Base-by-base conservation (phyloP, 208 protist genomes). In the Tetramitus jugosus region DNA sequence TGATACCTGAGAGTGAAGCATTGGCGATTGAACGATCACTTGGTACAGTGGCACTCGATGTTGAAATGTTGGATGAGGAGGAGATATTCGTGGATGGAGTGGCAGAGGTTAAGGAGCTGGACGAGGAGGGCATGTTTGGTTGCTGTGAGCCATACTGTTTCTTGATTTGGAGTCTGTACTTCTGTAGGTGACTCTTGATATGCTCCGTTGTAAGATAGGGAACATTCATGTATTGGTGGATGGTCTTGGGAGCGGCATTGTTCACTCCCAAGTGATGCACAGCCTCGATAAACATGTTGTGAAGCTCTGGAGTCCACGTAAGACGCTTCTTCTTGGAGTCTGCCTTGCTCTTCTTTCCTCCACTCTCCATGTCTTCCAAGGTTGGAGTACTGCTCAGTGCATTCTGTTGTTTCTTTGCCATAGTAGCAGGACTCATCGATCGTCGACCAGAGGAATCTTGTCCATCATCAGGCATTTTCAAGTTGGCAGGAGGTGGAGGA, bases 131-230 rank as follows among this genome's bases (percentile, higher is more conserved):
- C 20, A 26, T 56, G 49, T 56, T 26, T 56, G 10, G 14, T 20
- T 56, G 10, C 14, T 56, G 49, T 56, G 10, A 10, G 49, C 14
- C 62, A 45, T 69, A 13, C 26, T 8, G 10, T 43, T 69, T 69
- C 33, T 69, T 69, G 8, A 69, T 69, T 39, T 43, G 31, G 8
- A 69, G 14, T 40, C 62, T 37, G n/a, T 69, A 69, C n/a, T 69
- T 69, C 26, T 69, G 62, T 17, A 69, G n/a, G 62, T 69, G 62
- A 43, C 62, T 69, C n/a, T 69, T 69, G 26, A 69, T 69, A 26
- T 69, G 62, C 20, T 69, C 62, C 8, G 37, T 69, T 29, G 62
- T 69, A 26, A 69, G 26, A 26, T 42, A n/a, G 13, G 62, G 33
- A 45, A 45, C 37, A 40, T 29, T 20, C 62, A 69, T 69, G 8